Evolutionary conservation across 2,329 filamentous ascomycete species (phyloP).

Genomic region (Ambrosiella cleistominuta): DNA sequence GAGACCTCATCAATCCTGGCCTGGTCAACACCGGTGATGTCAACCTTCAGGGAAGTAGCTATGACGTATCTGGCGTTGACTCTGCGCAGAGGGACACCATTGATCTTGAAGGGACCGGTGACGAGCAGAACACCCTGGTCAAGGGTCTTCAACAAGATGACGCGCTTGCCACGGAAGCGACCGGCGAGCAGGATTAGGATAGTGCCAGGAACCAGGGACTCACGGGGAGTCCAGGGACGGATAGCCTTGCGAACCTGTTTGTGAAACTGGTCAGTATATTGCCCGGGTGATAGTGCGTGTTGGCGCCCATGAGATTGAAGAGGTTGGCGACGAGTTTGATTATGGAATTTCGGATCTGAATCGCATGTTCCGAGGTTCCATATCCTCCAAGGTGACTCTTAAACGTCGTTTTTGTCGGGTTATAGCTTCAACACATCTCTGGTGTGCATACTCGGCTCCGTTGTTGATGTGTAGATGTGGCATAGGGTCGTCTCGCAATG

Average conservation of each 20-base stretch:
- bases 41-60: slow-evolving; percentile 71
- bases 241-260: slow-evolving; percentile 81
- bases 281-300: neutral
- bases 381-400: no score
- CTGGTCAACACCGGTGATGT: slow-evolving; percentile 69
- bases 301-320: neutral
- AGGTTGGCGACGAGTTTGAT: neutral
- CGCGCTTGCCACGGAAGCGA: slow-evolving; percentile 99
- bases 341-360: neutral
- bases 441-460: no score
- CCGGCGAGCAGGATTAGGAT: slow-evolving; percentile 98
- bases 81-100: slow-evolving; percentile 91
- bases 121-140: slow-evolving; percentile 96
- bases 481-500: no score
- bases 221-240: slow-evolving; percentile 71
- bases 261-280: slow-evolving; percentile 9
- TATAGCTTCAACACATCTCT: no score
- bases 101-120: slow-evolving; percentile 99
- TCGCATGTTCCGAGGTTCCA: no score
- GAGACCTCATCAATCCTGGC: slow-evolving; percentile 72
- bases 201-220: slow-evolving; percentile 82
- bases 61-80: slow-evolving; percentile 91
- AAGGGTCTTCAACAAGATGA: slow-evolving; percentile 95
- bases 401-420: no score
- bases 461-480: no score